Evolutionary conservation across 192 early-diverging fungal genomes (phyloP), one percentile per base, ranked within the genome.

Genomic region (Gamsiella multidivaricata): DNA sequence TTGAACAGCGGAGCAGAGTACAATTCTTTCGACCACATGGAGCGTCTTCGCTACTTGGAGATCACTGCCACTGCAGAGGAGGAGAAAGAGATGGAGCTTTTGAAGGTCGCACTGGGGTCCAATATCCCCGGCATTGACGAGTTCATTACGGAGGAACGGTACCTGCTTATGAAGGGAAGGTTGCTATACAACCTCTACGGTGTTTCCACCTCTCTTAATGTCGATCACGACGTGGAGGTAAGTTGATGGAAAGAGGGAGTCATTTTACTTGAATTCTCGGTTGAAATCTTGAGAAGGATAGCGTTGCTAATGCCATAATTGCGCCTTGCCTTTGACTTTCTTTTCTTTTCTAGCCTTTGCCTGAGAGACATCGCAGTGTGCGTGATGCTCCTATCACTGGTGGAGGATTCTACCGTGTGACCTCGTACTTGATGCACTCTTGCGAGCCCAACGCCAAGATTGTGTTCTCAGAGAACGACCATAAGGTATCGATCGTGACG

Each of bases 131-230:
- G 94, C 2, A 90, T 97, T 56, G 87, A 85, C 28, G 91, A 95
- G 61, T 93, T 95, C 76, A 87, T 97, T 36, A 92, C 86, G 20
- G 85, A 89, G 42, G 93, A 96, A 54, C 92, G 92, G 31, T 97
- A 95, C 84, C 74, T 91, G 46, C 89, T 87, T 71, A 84, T 97
- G 64, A 95, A 95, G 86, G 91, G 91, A 61, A 95, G 95, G 70
- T 74, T 96, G 28, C 79, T 88, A 56, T 94, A 93, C 83, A 97
- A 96, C 78, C 80, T 89, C 9, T 94, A 89, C 69, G 90, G 87
- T 17, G 82, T 95, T 56, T 82, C 88, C 36, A 82, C 81, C 14
- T 31, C 78, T n/a, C 9, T 69, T 57, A 37, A 82, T 74, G 22
- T 73, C 61, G 5, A 64, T 23, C 57, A 52, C 17, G 51, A 60